Percentiles rank a stretch among this genome's conserved stretches.
Evolutionary conservation across 805 yeast genomes (phyloP).

Genomic region (Kluyveromyces nonfermentans): DNA sequence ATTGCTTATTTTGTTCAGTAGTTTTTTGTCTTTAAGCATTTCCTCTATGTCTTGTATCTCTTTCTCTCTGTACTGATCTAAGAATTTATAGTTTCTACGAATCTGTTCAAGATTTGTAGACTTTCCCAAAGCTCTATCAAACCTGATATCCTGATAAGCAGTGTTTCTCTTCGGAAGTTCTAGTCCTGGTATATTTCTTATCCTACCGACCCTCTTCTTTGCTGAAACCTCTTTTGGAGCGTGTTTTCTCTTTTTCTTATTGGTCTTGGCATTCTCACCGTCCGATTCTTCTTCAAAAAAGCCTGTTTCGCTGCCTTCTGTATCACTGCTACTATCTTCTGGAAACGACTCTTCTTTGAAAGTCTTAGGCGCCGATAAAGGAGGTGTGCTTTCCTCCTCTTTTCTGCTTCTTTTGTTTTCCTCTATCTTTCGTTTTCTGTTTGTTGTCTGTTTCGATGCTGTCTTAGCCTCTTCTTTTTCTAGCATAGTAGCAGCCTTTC

Average conservation of each 20-base stretch:
- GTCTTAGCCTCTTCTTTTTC: slow-evolving; percentile 23
- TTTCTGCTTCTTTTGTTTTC: slow-evolving; percentile 9
- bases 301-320: slow-evolving; percentile 23
- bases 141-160: slow-evolving; percentile 73
- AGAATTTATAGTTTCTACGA: slow-evolving; percentile 70
- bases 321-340: slow-evolving; percentile 11
- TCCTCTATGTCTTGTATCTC: slow-evolving; percentile 57
- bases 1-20: slow-evolving; percentile 33
- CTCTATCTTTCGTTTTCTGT: slow-evolving; percentile 27
- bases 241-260: slow-evolving; percentile 48
- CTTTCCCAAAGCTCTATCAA: slow-evolving; percentile 82
- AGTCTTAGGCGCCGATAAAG: slow-evolving; percentile 9
- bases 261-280: slow-evolving; percentile 11
- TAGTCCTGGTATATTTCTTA: slow-evolving; percentile 70
- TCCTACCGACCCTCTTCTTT: slow-evolving; percentile 55
- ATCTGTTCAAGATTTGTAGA: slow-evolving; percentile 61
- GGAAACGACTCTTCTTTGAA: slow-evolving; percentile 14
- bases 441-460: slow-evolving; percentile 2
- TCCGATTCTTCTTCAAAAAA: slow-evolving; percentile 32
- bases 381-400: slow-evolving; percentile 2
- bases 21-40: slow-evolving; percentile 44
- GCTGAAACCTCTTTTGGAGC: slow-evolving; percentile 80
- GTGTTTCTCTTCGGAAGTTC: slow-evolving; percentile 29
- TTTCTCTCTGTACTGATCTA: slow-evolving; percentile 73
- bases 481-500: slow-evolving; percentile 40